These are phyloP conservation scores for Dothideomycetes sp. DNA, from an alignment of 2,329 filamentous ascomycete species.

Conservation along the genomic window DNA sequence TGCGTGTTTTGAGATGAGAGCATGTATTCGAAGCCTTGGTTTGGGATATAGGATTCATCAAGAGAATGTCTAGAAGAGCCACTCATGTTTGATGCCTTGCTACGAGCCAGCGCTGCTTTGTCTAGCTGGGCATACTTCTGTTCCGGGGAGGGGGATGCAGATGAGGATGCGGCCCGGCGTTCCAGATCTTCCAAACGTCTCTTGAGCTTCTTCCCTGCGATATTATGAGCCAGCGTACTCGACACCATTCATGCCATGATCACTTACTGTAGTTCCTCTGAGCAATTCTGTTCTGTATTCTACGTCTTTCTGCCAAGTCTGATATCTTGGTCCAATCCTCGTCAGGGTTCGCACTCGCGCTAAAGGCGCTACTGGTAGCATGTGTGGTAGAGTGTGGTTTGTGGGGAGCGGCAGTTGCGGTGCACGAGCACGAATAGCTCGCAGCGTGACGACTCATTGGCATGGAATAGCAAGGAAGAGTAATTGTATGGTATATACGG, in stretches of 20 bases:
- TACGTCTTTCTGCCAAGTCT: slow-evolving; percentile 82
- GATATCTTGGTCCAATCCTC: slow-evolving; percentile 99
- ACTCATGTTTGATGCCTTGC: slow-evolving; percentile 2
- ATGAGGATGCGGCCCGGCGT: slow-evolving; percentile 58
- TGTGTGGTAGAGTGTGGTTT: slow-evolving; percentile 57
- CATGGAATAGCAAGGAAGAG: neutral
- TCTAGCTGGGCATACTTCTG: slow-evolving; percentile 45
- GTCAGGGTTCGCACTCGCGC: slow-evolving; percentile 84
- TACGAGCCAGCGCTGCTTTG: slow-evolving; percentile 12
- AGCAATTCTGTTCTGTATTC: slow-evolving; percentile 95
- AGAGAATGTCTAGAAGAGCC: neutral
- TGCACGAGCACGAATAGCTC: slow-evolving; percentile 30
- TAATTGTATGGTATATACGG: neutral
- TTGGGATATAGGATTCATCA: slow-evolving; percentile 13
- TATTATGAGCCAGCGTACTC: slow-evolving; percentile 13
- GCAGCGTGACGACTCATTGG: slow-evolving; percentile 31
- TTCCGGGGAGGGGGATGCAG: slow-evolving; percentile 50
- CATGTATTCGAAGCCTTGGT: slow-evolving; percentile 3
- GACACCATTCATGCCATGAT: too few relatives aligned
- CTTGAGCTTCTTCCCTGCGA: slow-evolving; percentile 80
- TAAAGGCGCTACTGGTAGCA: slow-evolving; percentile 88
- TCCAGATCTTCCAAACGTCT: slow-evolving; percentile 77
- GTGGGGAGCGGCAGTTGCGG: slow-evolving; percentile 34
- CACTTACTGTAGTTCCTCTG: slow-evolving; percentile 89
- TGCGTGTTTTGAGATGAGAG: slow-evolving; percentile 1